These are phyloP conservation scores for Alloteropsis semialata DNA, from an alignment of 176 grass and related monocot species.

Conservation along the genomic window DNA sequence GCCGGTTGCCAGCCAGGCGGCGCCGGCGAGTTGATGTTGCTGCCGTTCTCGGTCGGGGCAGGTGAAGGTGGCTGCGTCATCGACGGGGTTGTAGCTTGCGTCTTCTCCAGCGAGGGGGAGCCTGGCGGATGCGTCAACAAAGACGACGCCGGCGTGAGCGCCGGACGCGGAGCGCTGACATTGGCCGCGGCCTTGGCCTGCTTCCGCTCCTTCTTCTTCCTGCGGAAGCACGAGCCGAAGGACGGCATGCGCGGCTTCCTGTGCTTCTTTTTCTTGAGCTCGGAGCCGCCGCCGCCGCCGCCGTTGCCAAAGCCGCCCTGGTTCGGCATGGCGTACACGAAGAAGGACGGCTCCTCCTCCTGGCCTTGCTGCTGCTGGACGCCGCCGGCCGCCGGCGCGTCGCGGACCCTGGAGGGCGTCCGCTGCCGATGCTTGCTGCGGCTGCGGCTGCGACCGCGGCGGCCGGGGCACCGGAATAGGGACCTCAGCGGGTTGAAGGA, in stretches of 20 bases:
- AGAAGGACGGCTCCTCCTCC: conserved; percentile 53
- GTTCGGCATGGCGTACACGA: conserved; percentile 54
- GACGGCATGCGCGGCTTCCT: conserved; percentile 33
- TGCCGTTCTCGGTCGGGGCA: conserved; percentile 20
- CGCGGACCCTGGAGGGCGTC: conserved; percentile 34
- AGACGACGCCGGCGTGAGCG: conserved; percentile 42
- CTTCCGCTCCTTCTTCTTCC: conserved; percentile 37
- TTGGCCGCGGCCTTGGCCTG: conserved; percentile 1
- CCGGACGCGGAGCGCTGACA: not conserved
- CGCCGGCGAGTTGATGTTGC: conserved; percentile 26
- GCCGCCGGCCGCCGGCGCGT: not conserved
- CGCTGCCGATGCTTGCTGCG: conserved; percentile 10
- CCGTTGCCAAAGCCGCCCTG: not conserved
- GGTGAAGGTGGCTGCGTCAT: conserved; percentile 41
- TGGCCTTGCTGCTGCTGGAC: conserved; percentile 19
- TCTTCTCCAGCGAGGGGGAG: conserved; percentile 23
- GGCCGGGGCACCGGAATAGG: conserved; percentile 36
- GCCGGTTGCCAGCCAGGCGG: not conserved
- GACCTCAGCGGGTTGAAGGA: conserved; percentile 41
- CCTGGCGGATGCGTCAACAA: conserved; percentile 36
- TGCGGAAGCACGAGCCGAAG: conserved; percentile 44
- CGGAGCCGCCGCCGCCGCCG: not conserved
- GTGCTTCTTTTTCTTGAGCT: conserved; percentile 30
- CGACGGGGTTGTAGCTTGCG: not conserved
- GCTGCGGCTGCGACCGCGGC: conserved; percentile 24